Percentiles rank a stretch among this genome's conserved stretches.
Conservation (phyloP, 2,329 filamentous ascomycete species). For the Fusarium sp. region DNA sequence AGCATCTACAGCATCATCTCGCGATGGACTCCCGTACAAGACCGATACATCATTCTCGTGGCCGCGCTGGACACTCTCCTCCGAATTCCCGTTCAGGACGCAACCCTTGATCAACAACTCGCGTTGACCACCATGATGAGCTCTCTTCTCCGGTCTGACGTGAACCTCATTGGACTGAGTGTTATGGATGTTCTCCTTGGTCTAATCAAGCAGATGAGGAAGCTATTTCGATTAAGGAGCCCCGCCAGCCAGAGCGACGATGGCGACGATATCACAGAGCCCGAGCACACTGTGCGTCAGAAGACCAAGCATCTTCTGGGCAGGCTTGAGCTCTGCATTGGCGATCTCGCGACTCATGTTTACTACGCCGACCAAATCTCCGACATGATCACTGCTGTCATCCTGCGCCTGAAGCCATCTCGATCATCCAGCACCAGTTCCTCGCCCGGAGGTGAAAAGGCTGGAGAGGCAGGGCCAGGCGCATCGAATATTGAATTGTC, state of each 20-base stretch:
- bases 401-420: conserved; percentile 80
- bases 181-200: conserved; percentile 94
- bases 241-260: conserved; percentile 50
- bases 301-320: conserved; percentile 74
- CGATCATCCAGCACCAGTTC: conserved; percentile 57
- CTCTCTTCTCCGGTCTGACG: conserved; percentile 84
- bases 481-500: conserved; percentile 53
- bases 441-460: conserved; percentile 60
- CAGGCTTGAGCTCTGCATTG: conserved; percentile 84
- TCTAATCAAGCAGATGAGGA: conserved; percentile 84
- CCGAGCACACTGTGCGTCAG: conserved; percentile 47
- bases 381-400: conserved; percentile 89
- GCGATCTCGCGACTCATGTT: conserved; percentile 91
- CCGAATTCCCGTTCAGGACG: conserved; percentile 74
- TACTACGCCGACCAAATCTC: conserved; percentile 97
- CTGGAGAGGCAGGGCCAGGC: conserved; percentile 51
- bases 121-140: conserved; percentile 83
- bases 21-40: conserved; percentile 92
- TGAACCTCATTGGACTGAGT: conserved; percentile 94
- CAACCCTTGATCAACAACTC: conserved; percentile 78
- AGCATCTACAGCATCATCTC: conserved; percentile 83
- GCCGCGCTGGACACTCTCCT: conserved; percentile 82
- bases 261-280: conserved; percentile 48
- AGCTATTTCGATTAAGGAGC: conserved; percentile 75
- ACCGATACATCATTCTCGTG: conserved; percentile 90